Percentiles rank a stretch among this genome's conserved stretches.
Evolutionary conservation across 148 eudicot genomes (phyloP).

Genomic region (Vaccinium macrocarpon): DNA sequence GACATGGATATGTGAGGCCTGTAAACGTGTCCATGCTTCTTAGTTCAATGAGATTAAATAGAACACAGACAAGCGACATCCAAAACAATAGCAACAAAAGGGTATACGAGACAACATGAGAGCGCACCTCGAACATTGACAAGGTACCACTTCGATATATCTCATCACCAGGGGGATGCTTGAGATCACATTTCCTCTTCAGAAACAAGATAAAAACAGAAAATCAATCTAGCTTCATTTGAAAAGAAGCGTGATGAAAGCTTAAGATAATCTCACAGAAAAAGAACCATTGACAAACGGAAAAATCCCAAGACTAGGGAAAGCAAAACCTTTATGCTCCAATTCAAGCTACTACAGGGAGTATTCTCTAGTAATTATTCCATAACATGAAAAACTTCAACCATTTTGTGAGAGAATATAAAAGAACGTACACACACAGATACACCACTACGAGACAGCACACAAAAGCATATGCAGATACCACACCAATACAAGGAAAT

Average conservation of each 20-base stretch:
- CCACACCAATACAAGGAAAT: background rate
- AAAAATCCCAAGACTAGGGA: background rate
- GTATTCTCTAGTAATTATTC: background rate
- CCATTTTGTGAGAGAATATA: background rate
- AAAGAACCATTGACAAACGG: background rate
- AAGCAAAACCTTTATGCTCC: background rate
- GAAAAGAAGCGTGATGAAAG: background rate
- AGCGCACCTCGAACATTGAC: slow-evolving; percentile 95
- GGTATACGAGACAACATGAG: slow-evolving; percentile 5
- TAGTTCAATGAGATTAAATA: background rate
- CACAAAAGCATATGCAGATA: background rate
- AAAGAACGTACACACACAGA: background rate
- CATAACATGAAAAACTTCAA: background rate
- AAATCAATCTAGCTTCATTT: background rate
- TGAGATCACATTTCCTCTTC: slow-evolving; percentile 95
- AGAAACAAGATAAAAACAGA: slow-evolving; percentile 14
- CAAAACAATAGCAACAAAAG: background rate
- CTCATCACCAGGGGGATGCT: slow-evolving; percentile 99
- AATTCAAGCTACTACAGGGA: background rate
- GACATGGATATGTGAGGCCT: too few species aligned
- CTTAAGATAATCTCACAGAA: background rate
- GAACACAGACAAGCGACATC: background rate
- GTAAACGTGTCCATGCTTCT: too few species aligned
- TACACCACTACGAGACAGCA: background rate
- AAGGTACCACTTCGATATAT: slow-evolving; percentile 89